Base-by-base conservation (phyloP, 257 asterid species). In the Solanum virginianum region DNA sequence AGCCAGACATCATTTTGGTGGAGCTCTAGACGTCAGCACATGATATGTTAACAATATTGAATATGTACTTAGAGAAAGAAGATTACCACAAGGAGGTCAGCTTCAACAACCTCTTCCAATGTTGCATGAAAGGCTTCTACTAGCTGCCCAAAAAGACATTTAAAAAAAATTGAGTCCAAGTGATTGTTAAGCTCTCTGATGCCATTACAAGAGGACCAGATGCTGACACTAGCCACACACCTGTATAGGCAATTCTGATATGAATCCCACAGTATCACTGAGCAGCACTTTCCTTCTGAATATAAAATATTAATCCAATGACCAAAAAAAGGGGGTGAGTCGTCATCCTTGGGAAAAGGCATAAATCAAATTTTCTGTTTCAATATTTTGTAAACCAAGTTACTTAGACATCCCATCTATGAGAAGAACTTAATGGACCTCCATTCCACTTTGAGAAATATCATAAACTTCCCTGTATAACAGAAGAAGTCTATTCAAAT, bases 61-160 rank as follows among this genome's bases (percentile, higher is more conserved):
- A 29, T 26, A 79, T 53, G 83, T 79, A 53, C 17, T 79, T 29
- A 26, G 49, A 29, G 49, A 79, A 53, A 53, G 83, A 79, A 79
- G 94, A 87, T 94, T 94, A 97, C 99, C 98, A 97, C 97, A 18
- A 97, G 98, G 85, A 97, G 95, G 88, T 97, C 99, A 47, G 99
- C 98, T 89, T 97, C 97, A 85, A 92, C 94, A 80, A 97, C 98
- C 92, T 95, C 98, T 90, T 97, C 99, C 91, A 97, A 86, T 60
- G 99, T 97, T 75, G 98, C 98, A 66, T 92, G 97, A 89, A 97
- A 97, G 81, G 98, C 99, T 90, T 95, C 98, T 86, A 97, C 98
- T 57, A 97, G 91, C 99, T 97, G 92, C 93, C 89, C 82, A 86
- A 83, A 17, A 51, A 32, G 6, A 17, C 47, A 57, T 69, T 15